A percentile compares a stretch with the other conserved stretches of the same genome.
Evolutionary conservation across 2,329 filamentous ascomycete species (phyloP).

Genomic region (Aspergillus candidus): DNA sequence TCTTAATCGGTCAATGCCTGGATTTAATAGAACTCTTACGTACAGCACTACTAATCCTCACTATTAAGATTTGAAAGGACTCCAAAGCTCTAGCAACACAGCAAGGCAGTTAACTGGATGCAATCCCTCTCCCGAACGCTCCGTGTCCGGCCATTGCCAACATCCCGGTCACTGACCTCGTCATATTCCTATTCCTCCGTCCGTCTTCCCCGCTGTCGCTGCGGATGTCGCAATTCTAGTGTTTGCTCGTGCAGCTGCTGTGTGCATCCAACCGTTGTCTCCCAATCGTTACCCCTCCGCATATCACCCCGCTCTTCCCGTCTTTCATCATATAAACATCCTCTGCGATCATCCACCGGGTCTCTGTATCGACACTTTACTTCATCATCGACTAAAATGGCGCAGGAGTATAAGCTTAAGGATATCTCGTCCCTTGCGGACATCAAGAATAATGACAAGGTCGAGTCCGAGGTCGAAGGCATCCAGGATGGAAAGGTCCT

Average conservation of each 20-base stretch:
- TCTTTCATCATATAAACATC: slow-evolving; percentile 2
- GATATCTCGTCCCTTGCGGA: slow-evolving; percentile 62
- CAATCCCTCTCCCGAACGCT: neutral
- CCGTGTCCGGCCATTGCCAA: no score
- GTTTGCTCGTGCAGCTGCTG: slow-evolving; percentile 21
- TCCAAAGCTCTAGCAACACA: no score
- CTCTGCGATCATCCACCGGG: neutral
- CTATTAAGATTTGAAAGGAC: no score
- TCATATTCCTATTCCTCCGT: neutral
- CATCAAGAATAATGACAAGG: slow-evolving; percentile 73
- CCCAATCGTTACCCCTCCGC: slow-evolving; percentile 2
- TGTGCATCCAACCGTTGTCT: slow-evolving; percentile 9
- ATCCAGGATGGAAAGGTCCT: slow-evolving; percentile 81
- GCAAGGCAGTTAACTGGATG: no score
- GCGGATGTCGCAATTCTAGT: slow-evolving; percentile 16
- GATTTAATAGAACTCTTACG: no score
- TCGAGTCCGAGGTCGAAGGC: slow-evolving; percentile 85
- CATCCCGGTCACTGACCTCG: neutral
- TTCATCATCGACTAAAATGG: slow-evolving; percentile 24
- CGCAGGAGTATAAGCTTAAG: slow-evolving; percentile 56
- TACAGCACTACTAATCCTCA: no score
- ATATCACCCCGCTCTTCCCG: slow-evolving; percentile 3
- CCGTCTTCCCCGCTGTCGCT: slow-evolving; percentile 12
- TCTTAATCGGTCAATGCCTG: no score
- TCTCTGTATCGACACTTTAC: slow-evolving; percentile 2